Conservation (phyloP, 1,284 basidiomycete genomes). For the Kalmanozyma brasiliensis region DNA sequence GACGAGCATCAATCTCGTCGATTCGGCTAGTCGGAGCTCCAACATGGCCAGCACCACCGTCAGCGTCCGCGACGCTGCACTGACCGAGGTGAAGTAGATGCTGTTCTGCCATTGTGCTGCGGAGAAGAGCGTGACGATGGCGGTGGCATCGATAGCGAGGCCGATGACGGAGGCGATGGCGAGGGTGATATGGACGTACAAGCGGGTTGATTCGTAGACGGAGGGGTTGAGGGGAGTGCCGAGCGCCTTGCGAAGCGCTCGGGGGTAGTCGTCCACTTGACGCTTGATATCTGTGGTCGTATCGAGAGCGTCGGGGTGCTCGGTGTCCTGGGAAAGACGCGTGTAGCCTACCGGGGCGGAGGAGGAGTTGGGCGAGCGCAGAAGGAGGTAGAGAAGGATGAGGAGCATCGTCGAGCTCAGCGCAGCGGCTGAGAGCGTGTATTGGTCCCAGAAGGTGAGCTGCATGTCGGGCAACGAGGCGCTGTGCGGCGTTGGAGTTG, state of each 20-base stretch:
- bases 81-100: slow-evolving; percentile 11
- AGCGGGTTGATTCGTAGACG: slow-evolving; percentile 6
- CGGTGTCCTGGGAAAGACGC: background rate
- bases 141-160: slow-evolving; percentile 20
- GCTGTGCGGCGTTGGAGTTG: background rate
- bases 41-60: slow-evolving; percentile 27
- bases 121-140: slow-evolving; percentile 13
- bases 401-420: slow-evolving; percentile 5
- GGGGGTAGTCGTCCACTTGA: slow-evolving; percentile 24
- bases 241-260: slow-evolving; percentile 16
- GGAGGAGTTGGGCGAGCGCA: background rate
- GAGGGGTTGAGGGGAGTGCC: slow-evolving; percentile 19
- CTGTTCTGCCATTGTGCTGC: background rate
- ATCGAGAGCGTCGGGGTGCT: background rate
- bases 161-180: slow-evolving; percentile 25
- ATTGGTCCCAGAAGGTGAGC: slow-evolving; percentile 13
- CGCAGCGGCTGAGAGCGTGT: slow-evolving; percentile 8
- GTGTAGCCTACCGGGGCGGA: slow-evolving; percentile 4
- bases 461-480: background rate
- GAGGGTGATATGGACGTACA: slow-evolving; percentile 18
- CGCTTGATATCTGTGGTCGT: background rate
- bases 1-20: slow-evolving; percentile 8
- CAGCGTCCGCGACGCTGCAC: slow-evolving; percentile 18
- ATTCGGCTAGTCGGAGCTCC: slow-evolving; percentile 13
- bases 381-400: slow-evolving; percentile 11